phyloP scores from a whole-genome alignment of 495 filamentous ascomycete species.

The Penicillium bovifimosum region DNA sequence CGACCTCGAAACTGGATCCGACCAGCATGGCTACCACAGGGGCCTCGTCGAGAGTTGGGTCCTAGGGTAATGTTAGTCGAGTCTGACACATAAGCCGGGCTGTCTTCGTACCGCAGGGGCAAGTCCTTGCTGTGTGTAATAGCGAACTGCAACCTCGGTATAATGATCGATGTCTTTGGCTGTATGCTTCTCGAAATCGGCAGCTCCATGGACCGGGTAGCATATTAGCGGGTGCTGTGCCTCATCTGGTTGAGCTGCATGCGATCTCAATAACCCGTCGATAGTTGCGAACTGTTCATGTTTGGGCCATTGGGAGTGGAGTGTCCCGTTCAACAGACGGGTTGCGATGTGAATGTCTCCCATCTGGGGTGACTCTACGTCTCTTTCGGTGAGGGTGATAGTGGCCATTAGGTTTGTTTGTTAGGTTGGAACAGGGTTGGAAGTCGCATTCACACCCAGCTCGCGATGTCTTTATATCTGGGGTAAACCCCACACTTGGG shows the following conservation, averaged over 20 bases:
- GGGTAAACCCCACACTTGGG: neutral
- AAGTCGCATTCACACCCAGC: neutral
- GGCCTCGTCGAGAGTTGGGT: conserved; percentile 16
- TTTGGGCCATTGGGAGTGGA: conserved; percentile 20
- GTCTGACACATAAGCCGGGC: neutral
- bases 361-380: conserved; percentile 3
- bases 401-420: conserved; percentile 11
- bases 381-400: conserved; percentile 9
- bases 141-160: conserved; percentile 22
- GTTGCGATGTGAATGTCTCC: conserved; percentile 21
- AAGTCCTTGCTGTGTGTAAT: conserved; percentile 21
- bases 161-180: conserved; percentile 21
- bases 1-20: conserved; percentile 49
- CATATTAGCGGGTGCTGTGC: conserved; percentile 17
- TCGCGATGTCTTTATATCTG: conserved; percentile 6
- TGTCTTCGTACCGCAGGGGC: conserved; percentile 14
- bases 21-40: conserved; percentile 47
- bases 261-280: conserved; percentile 21
- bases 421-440: neutral
- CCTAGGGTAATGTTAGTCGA: conserved; percentile 4
- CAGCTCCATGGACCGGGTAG: conserved; percentile 17
- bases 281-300: conserved; percentile 23
- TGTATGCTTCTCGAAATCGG: conserved; percentile 27
- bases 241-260: conserved; percentile 20
- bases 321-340: conserved; percentile 23